Base-by-base conservation (phyloP, 345 rosid species). In the Pistacia atlantica region DNA sequence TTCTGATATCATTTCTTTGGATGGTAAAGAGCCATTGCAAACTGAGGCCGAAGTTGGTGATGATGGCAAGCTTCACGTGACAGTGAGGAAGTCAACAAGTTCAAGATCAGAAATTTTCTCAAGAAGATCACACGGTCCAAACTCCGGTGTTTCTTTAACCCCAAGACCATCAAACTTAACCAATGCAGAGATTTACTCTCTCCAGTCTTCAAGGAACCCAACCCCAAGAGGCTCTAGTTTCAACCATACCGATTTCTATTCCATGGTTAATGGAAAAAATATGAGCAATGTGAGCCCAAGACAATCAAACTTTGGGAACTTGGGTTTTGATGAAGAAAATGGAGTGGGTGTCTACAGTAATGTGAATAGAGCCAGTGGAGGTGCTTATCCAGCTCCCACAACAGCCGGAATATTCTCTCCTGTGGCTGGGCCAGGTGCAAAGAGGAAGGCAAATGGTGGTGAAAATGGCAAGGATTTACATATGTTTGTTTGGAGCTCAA, bases 401-500 rank as follows among this genome's bases (percentile, higher is more conserved):
- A 85, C 78, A 35, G 86, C 91, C n/a, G 95, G 95, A 59, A 79
- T 91, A 18, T 91, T 91, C 82, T 89, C 95, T 25, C 95, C 90
- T 1, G 84, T 79, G 42, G 75, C 79, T 3, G 82, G 82, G 16
- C 82, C 90, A 0, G 86, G 83, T 4, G 82, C 78, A 0, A 89
- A 86, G 72, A 87, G 82, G 84, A 84, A 84, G 71, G 68, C 81
- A 20, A 86, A 84, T 35, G 91, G 85, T 20, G 71, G 77, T n/a
- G 91, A 84, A 46, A 81, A 86, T 72, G 93, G 90, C 37, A 93
- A 92, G 84, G 99, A 96, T 69, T 86, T 96, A 59, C 99, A 96
- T 67, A 96, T 96, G 99, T 93, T 93, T 49, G 93, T 96, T 1
- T 96, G 99, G 99, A 96, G 97, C 84, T 93, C 99, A 5, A 93